A percentile compares a stretch with the other conserved stretches of the same genome.
Evolutionary conservation across 2,329 filamentous ascomycete genomes (phyloP).

Genomic region (Hypoxylon sp.): DNA sequence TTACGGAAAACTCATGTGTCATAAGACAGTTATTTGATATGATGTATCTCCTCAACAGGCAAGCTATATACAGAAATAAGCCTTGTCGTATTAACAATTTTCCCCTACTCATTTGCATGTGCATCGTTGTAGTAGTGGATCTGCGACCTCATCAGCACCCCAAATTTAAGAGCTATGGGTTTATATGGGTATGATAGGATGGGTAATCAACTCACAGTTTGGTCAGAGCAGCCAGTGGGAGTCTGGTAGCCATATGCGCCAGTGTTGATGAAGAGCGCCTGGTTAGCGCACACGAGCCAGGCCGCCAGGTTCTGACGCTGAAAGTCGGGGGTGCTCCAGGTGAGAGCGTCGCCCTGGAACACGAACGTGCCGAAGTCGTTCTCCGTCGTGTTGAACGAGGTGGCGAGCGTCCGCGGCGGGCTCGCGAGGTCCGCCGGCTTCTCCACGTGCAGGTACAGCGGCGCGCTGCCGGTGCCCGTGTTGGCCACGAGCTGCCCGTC

Average conservation of each 20-base stretch:
- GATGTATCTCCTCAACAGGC: neutral
- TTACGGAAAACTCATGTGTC: no score
- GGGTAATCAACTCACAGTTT: constrained; percentile 61
- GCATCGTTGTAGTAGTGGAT: constrained; percentile 39
- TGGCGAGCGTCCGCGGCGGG: constrained; percentile 59
- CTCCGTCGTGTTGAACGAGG: constrained; percentile 63
- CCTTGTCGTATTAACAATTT: neutral
- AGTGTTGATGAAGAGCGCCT: constrained; percentile 67
- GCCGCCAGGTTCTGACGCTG: constrained; percentile 66
- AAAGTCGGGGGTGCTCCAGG: constrained; percentile 63
- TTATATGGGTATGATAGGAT: no score
- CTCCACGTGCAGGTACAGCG: constrained; percentile 62
- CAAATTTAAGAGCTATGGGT: no score
- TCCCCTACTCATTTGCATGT: constrained; percentile 29
- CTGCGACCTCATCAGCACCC: constrained; percentile 23
- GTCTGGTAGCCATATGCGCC: constrained; percentile 70
- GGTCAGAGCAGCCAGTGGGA: constrained; percentile 67
- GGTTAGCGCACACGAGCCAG: constrained; percentile 68
- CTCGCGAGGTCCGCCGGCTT: constrained; percentile 57
- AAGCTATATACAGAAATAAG: neutral
- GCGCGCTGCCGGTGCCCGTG: constrained; percentile 52
- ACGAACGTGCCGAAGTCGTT: constrained; percentile 68
- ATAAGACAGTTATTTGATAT: neutral
- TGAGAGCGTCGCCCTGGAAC: constrained; percentile 68
- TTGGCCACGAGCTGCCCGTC: constrained; percentile 67